A percentile compares a stretch with the other conserved stretches of the same genome.
phyloP scores from a whole-genome alignment of 2,329 filamentous ascomycete genomes.

The Cryoendolithus antarcticus region DNA sequence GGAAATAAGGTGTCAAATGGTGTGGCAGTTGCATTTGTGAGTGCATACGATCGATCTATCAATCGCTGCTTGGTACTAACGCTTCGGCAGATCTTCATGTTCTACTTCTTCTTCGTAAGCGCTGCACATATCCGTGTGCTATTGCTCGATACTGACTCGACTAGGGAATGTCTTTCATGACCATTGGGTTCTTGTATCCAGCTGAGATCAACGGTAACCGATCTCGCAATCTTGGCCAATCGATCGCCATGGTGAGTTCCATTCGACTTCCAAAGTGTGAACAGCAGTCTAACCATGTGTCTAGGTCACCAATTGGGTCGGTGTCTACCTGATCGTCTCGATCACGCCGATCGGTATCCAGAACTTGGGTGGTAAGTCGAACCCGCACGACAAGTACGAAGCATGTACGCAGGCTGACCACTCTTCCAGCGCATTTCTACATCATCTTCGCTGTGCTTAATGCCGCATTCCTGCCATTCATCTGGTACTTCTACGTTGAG shows the following conservation, averaged over 20 bases:
- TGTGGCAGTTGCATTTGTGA: slow-evolving; percentile 7
- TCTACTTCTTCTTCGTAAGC: slow-evolving; percentile 10
- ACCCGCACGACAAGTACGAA: neutral
- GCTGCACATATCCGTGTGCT: neutral
- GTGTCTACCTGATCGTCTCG: slow-evolving; percentile 8
- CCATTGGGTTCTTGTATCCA: slow-evolving; percentile 8
- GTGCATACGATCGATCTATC: too few relatives aligned
- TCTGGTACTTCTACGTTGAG: slow-evolving; percentile 23
- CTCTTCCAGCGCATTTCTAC: slow-evolving; percentile 8
- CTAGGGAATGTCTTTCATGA: slow-evolving; percentile 8
- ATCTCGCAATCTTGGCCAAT: slow-evolving; percentile 7
- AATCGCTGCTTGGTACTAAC: too few relatives aligned
- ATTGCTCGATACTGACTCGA: neutral
- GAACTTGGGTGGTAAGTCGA: neutral
- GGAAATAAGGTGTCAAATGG: slow-evolving; percentile 6
- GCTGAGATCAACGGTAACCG: slow-evolving; percentile 9
- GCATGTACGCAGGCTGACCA: too few relatives aligned
- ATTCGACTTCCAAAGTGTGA: neutral
- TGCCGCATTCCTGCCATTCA: slow-evolving; percentile 38
- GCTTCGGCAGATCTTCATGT: slow-evolving; percentile 5
- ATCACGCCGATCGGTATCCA: slow-evolving; percentile 8
- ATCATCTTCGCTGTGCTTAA: slow-evolving; percentile 40
- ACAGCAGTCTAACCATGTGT: neutral
- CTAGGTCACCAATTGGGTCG: slow-evolving; percentile 8
- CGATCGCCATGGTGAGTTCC: slow-evolving; percentile 7